Evolutionary conservation across 306 rosid genomes (phyloP), one percentile per base, ranked within the genome.

Genomic region (Adenanthera pavonina): DNA sequence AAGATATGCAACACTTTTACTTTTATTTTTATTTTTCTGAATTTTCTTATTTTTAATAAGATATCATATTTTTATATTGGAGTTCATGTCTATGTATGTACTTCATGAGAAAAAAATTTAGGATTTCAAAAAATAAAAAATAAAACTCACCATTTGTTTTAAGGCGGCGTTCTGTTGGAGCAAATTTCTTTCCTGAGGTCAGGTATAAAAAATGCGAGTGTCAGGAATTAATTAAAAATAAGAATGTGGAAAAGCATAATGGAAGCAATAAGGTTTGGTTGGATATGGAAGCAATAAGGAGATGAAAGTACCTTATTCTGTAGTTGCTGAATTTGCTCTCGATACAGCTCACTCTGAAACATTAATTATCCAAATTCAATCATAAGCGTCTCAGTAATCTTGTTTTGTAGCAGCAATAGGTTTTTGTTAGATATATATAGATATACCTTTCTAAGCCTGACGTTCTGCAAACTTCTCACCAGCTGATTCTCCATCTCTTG

Each of bases 401-500:
- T 19, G 13, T 35, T 74, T 20, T 11, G 14, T 25, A 25, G 38
- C 2, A 46, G 30, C 30, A 8, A 3, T 14, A 46, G 51, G 41
- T 25, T 25, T 25, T 38, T 3, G 41, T 3, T 5, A 5, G 41
- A 5, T 38, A 5, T 38, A 5, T 38, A 25, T 25, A 25, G 30
- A 25, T 25, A 25, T 25, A 93, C 98, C 90, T 94, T 92, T 81
- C 85, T 88, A 25, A 75, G 86, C 80, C 85, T 78, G 20, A 94
- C 69, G 19, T 30, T 61, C 33, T 69, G 19, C 79, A 94, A 78
- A 82, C 93, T 90, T 65, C 3, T 72, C 52, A 67, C 82, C 51
- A 94, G 77, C 82, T 89, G 92, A 69, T 56, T 35, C 60, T 84
- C 87, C 1, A 86, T 64, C 76, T 44, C 82, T 12, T 76, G 66